Evolutionary conservation across 306 rosid genomes (phyloP), one percentile per base, ranked within the genome.

Genomic region (Nissolia schottii): DNA sequence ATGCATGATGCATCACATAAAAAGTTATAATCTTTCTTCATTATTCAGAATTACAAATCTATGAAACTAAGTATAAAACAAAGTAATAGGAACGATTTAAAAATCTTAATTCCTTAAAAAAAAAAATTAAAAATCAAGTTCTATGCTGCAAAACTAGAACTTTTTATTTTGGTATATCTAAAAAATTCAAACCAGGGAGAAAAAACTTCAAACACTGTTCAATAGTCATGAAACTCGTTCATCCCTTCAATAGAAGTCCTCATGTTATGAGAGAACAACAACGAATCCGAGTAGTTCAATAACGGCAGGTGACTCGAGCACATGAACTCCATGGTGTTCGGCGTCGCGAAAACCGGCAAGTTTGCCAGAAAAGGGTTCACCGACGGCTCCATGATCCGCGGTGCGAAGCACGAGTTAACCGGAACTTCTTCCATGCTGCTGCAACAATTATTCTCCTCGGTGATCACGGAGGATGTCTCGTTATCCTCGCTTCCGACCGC

Each of bases 391-490:
- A 79, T 7, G 2, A 82, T 70, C 1, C 65, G 49, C 2, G 81
- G 20, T 2, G 77, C 34, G 27, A 86, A 87, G 38, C 87, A 87
- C 2, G 89, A 85, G 31, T 76, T 82, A n/a, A 79, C 88, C n/a
- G 83, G 92, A 16, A 70, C 76, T 58, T 80, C 83, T 4, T 71
- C 64, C 0, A 51, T 55, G 19, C 54, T 63, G 51, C 78, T 78
- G 31, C 85, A 70, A 49, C 77, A 81, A 37, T 64, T 80, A 51
- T 87, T 78, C 25, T 89, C 97, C 1, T 86, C 84, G 0, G 90
- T 89, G 11, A 73, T 48, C 35, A 59, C 85, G 0, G 93, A 87
- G 0, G 96, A 91, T n/a, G 90, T 67, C 16, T 92, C 97, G 1
- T 77, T 92, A 12, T 92, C 96, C 1, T 89, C 93, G 1, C 46